These are phyloP conservation scores for Arachis stenosperma DNA, from an alignment of 306 rosid species.

Conservation along the genomic window DNA sequence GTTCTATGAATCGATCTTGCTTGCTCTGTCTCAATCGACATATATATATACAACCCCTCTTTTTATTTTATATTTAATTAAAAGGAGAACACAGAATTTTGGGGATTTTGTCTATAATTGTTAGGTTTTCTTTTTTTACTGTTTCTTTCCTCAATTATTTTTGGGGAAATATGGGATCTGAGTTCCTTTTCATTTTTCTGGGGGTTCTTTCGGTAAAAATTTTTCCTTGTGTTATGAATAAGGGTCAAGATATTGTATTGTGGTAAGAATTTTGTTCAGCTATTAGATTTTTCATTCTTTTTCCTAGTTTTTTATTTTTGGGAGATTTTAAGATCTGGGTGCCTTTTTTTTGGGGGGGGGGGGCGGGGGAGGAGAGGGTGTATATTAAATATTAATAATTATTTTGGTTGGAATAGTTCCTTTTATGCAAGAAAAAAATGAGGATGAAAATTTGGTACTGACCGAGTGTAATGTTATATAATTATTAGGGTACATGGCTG, in stretches of 20 bases:
- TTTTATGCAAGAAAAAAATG: not conserved
- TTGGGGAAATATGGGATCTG: not conserved
- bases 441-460: not conserved
- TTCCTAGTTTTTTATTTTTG: not conserved
- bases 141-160: too few relatives aligned
- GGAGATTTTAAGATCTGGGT: not conserved
- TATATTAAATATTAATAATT: too few relatives aligned
- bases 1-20: too few relatives aligned
- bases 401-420: not conserved
- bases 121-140: not conserved
- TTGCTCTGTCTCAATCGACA: not conserved
- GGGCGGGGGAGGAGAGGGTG: too few relatives aligned
- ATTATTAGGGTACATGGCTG: constrained; percentile 64
- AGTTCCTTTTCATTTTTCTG: not conserved
- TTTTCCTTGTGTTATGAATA: not conserved
- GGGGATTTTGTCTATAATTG: not conserved
- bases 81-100: not conserved
- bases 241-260: not conserved
- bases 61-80: not conserved
- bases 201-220: not conserved
- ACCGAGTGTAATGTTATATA: constrained; percentile 3
- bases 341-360: not conserved
- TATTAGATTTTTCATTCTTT: not conserved
- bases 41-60: not conserved
- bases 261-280: not conserved